Conservation (phyloP, 345 rosid species). For the Rhodamnia argentea region DNA sequence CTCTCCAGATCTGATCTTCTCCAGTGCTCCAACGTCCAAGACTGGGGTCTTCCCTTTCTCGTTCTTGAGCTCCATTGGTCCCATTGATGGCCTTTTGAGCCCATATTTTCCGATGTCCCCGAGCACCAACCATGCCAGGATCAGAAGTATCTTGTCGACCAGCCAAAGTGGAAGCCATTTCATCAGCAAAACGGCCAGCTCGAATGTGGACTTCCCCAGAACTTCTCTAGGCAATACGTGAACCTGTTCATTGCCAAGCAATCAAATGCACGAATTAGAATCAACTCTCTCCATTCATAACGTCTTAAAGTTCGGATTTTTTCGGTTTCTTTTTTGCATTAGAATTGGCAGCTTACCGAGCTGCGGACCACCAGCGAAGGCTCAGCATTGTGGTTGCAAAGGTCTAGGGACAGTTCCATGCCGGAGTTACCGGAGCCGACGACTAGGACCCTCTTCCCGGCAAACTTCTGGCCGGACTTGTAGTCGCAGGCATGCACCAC, state of each 20-base stretch:
- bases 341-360: slow-evolving; percentile 12
- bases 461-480: slow-evolving; percentile 24
- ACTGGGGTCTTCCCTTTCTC: slow-evolving; percentile 68
- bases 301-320: background rate
- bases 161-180: slow-evolving; percentile 73
- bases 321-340: background rate
- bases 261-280: background rate
- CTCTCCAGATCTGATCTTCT: slow-evolving; percentile 54
- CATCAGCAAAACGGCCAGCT: slow-evolving; percentile 40
- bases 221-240: slow-evolving; percentile 63
- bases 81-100: slow-evolving; percentile 52
- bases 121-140: slow-evolving; percentile 39
- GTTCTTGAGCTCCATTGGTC: slow-evolving; percentile 61
- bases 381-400: slow-evolving; percentile 32
- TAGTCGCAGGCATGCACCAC: slow-evolving; percentile 29
- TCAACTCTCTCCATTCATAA: background rate
- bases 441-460: slow-evolving; percentile 32
- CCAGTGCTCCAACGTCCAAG: slow-evolving; percentile 64
- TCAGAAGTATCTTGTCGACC: slow-evolving; percentile 53
- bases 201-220: slow-evolving; percentile 55
- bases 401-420: slow-evolving; percentile 46
- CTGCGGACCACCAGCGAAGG: slow-evolving; percentile 38
- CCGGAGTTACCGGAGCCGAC: slow-evolving; percentile 60
- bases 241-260: slow-evolving; percentile 17
- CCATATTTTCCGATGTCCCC: slow-evolving; percentile 54